phyloP scores from a whole-genome alignment of 371 early-diverging fungal species.

The Syncephalastrum racemosum region DNA sequence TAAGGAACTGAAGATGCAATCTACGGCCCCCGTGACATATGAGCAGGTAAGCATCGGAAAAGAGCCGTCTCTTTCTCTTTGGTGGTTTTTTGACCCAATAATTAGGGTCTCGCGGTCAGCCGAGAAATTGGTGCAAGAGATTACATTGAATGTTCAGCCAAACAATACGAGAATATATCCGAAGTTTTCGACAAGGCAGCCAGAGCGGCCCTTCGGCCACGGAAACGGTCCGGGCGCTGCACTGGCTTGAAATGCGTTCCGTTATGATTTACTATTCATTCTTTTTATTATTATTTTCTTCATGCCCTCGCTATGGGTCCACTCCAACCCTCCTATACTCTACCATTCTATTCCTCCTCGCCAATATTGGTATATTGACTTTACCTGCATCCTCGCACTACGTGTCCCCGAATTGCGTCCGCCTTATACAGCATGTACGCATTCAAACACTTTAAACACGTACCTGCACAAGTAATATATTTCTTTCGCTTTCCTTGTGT shows the following conservation, averaged over 20 bases:
- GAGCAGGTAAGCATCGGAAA: constrained; percentile 11
- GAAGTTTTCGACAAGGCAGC: constrained; percentile 87
- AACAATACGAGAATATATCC: constrained; percentile 74
- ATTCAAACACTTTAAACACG: too few species aligned
- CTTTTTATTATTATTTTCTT: too few species aligned
- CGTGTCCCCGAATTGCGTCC: neutral
- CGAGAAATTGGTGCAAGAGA: constrained; percentile 72
- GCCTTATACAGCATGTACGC: too few species aligned
- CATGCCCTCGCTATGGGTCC: too few species aligned
- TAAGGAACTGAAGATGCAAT: constrained; percentile 65
- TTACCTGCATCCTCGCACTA: neutral
- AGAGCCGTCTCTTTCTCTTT: constrained; percentile 8
- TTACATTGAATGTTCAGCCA: constrained; percentile 91
- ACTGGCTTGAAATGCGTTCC: too few species aligned
- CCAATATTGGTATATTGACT: neutral
- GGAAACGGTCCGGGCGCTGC: too few species aligned
- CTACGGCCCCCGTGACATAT: constrained; percentile 82
- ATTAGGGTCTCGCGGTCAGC: constrained; percentile 67
- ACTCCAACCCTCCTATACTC: too few species aligned
- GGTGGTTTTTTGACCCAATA: constrained; percentile 40
- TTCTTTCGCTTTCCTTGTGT: too few species aligned
- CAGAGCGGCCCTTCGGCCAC: constrained; percentile 59
- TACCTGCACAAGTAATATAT: too few species aligned
- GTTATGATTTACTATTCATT: too few species aligned
- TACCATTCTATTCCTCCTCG: too few species aligned